Evolutionary conservation across 345 rosid genomes (phyloP).

Genomic region (Streptanthus diversifolius): DNA sequence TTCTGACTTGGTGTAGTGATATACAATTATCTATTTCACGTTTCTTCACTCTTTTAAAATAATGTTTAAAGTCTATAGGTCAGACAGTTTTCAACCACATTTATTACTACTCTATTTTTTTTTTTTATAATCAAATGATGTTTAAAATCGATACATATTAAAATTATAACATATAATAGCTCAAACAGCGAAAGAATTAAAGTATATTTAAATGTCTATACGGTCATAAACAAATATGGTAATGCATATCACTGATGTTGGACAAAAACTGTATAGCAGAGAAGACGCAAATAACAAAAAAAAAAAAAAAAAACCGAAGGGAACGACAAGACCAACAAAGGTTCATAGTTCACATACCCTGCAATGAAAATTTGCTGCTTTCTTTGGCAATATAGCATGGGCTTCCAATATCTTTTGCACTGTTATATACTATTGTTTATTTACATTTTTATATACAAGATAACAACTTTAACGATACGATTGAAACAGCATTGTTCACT

Average conservation of each 20-base stretch:
- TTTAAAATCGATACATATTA: background rate
- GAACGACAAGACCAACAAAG: slow-evolving; percentile 32
- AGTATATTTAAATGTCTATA: background rate
- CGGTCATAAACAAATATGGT: background rate
- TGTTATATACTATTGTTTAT: too few species aligned
- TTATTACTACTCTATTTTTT: background rate
- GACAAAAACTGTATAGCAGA: slow-evolving; percentile 5
- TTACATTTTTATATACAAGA: background rate
- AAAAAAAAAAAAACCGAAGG: slow-evolving; percentile 5
- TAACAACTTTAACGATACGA: background rate
- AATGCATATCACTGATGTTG: background rate
- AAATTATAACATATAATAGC: background rate
- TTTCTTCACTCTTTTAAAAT: background rate
- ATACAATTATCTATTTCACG: background rate
- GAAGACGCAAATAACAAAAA: background rate
- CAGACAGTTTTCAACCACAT: background rate
- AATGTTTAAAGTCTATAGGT: background rate
- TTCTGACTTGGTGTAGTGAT: background rate
- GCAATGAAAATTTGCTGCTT: slow-evolving; percentile 17
- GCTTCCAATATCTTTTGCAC: slow-evolving; percentile 12
- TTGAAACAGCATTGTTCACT: background rate
- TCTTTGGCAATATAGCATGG: slow-evolving; percentile 32
- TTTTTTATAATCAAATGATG: background rate
- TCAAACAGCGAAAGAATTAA: background rate
- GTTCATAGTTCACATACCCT: slow-evolving; percentile 40